Base-by-base conservation (phyloP, 441 rosid genomes). In the Brassica balearica region DNA sequence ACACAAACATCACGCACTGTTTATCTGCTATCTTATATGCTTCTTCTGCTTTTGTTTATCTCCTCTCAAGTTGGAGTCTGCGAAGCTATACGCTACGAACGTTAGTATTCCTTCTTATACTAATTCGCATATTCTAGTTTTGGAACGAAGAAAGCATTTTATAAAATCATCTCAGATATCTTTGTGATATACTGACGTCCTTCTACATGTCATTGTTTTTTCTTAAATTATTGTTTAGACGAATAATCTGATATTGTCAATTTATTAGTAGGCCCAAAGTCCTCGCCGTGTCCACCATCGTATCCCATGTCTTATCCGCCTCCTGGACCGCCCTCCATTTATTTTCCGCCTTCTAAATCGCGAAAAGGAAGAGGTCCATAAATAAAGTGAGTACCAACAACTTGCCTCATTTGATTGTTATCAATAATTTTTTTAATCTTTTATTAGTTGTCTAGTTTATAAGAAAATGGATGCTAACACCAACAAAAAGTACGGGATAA, bases 41-140 rank as follows among this genome's bases (percentile, higher is more conserved):
- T 65, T 65, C 48, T 65, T 36, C 69, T 65, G 8, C 69, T 36
- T 19, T 65, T 65, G 23, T 65, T 17, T 10, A 10, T 65, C 69
- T 36, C 27, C 0, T 65, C n/a, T 34, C 69, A 65, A 17, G 51
- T 65, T 36, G 53, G 27, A 51, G 19, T 51, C 56, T 3, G 17
- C 19, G 56, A 51, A 51, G 56, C 56, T 51, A 51, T 51, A 51
- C 56, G 56, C 15, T 51, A 51, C 19, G 5, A 14, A 51, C 17
- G 56, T 51, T 51, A 51, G 56, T 48, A n/a, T 48, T 48, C 15
- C 56, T 48, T 48, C 14, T n/a, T n/a, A 48, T 3, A 48, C 56
- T 48, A 0, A 12, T 48, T 48, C 56, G 15, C 56, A 48, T 48
- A 48, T 48, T 48, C 56, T 48, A 48, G 14, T 48, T 51, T 46